Evolutionary conservation across 1,139 yeast genomes (phyloP).

Genomic region (Candida buenavistaensis): DNA sequence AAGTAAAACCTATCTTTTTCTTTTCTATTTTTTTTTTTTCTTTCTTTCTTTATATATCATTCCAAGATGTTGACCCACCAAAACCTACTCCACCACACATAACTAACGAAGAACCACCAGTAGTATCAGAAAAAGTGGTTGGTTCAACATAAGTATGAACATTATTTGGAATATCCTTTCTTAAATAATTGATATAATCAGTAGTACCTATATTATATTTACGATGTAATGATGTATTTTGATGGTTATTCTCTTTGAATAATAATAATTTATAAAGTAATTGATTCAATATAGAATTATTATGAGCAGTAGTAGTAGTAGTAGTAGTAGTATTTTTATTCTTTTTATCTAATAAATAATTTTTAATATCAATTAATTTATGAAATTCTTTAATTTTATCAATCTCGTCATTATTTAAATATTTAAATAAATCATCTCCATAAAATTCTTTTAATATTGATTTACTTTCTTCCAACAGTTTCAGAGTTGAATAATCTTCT

Average conservation of each 20-base stretch:
- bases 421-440: conserved; percentile 35
- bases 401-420: conserved; percentile 26
- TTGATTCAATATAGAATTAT: conserved; percentile 14
- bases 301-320: no score
- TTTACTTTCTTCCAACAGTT: conserved; percentile 12
- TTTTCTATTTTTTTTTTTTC: no score
- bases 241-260: conserved; percentile 5
- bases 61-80: conserved; percentile 31
- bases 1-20: no score
- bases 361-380: conserved; percentile 20
- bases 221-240: conserved; percentile 5
- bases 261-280: conserved; percentile 17
- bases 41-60: conserved; percentile 19
- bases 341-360: conserved; percentile 13
- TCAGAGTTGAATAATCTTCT: conserved; percentile 1
- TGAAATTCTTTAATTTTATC: conserved; percentile 29
- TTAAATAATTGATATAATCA: conserved; percentile 16
- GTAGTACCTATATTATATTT: conserved; percentile 12
- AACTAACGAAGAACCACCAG: conserved; percentile 24
- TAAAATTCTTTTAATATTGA: conserved; percentile 25
- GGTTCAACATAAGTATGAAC: conserved; percentile 9
- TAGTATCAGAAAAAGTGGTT: conserved; percentile 15
- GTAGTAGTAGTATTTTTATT: no score
- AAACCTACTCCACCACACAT: conserved; percentile 31
- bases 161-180: conserved; percentile 15